Evolutionary conservation across 1,284 basidiomycete genomes (phyloP), one percentile per base, ranked within the genome.

Genomic region (Cryptococcus jaspeensis): DNA sequence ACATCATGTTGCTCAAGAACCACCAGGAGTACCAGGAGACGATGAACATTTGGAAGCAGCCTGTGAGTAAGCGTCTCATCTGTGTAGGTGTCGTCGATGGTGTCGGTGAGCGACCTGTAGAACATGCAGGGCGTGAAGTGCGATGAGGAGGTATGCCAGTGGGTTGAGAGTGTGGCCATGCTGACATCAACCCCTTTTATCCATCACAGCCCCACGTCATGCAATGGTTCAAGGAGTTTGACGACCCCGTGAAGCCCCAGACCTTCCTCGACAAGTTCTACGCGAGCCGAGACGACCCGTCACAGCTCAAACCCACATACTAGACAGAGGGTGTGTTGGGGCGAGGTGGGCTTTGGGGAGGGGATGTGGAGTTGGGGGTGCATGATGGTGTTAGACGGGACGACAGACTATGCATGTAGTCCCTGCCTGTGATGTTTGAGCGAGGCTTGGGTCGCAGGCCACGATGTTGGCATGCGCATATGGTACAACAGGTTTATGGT

Each of bases 21-120:
- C 81, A 87, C 62, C 87, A 87, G 78, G 93, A 97, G 69, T 93
- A 87, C 74, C 96, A 99, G 81, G 96, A 94, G 82, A 88, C 89
- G 47, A 84, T 96, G 82, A 97, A 97, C 74, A 84, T 84, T 66
- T 97, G 93, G 93, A 94, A 94, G 76, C 88, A 90, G 80, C 75
- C 80, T 64, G 78, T 79, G 66, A 64, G 77, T 70, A n/a, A 35
- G 2, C 11, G 15, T 23, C 32, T 37, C 2, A n/a, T 11, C 18
- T n/a, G 18, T 3, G 18, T 8, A 23, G 18, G 41, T 43, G 2
- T n/a, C n/a, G n/a, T n/a, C n/a, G 13, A n/a, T 20, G 36, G 25
- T 23, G 16, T 16, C n/a, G 22, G 23, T 22, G 16, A 22, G 25
- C 48, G 11, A 22, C 11, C 4, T 16, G 38, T 15, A 32, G 28